Base-by-base conservation (phyloP, 768 basidiomycete species). In the Xerocomellus dryophilus region DNA sequence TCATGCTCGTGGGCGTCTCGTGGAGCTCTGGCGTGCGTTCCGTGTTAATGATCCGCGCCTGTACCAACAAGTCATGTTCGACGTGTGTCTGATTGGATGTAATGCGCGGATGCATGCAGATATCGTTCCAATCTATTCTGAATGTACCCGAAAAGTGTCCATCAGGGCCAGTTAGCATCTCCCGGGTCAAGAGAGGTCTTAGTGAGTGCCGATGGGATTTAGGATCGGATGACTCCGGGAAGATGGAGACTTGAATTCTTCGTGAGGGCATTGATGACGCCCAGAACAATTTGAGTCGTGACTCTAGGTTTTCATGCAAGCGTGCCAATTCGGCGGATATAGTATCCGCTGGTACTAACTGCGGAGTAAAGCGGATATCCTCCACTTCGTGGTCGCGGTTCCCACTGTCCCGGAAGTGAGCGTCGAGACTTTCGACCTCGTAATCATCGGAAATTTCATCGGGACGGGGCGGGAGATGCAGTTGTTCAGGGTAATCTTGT, bases 241-340 rank as follows among this genome's bases (percentile, higher is more conserved):
- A 87, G n/a, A 94, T 62, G 20, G 81, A 75, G 5, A 94, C 61
- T 15, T 81, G 78, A 8, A 94, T 73, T 3, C 71, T 78, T 17
- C 91, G 81, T 23, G 81, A 76, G 10, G 86, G 64, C 0, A 95
- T 73, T 1, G 82, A 83, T 5, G 84, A 83, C 3, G 86, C 80
- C 90, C 90, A 94, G 71, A 96, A 93, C 0, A 86, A 83, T 44
- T 81, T 82, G 23, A 96, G 72, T 1, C 93, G 83, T 6, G 78
- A 69, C 64, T 93, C 88, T 5, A 96, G 77, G 61, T 94, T 95
- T 12, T 76, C 75, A 57, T 93, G 86, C 48, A 86, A 76, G 23
- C 79, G 77, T 4, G 75, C 79, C 17, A 88, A 64, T 20, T 77
- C 71, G 7, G 55, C 59, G 6, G 67, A 54, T 36, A 66, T 41